phyloP scores from a whole-genome alignment of 1,139 yeast species.

The Cylindricascospora bacillispora region DNA sequence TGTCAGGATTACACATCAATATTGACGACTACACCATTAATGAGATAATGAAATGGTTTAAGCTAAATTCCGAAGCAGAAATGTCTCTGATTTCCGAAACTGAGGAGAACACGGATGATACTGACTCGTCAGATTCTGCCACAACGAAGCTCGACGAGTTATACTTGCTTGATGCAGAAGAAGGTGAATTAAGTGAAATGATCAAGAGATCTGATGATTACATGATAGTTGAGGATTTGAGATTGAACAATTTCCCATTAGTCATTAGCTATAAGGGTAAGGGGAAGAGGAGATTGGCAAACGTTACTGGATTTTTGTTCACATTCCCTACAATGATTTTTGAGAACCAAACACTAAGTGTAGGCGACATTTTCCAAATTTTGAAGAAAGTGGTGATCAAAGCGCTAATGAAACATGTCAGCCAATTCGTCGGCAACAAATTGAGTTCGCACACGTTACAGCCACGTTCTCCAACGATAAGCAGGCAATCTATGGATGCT shows the following conservation, averaged over 20 bases:
- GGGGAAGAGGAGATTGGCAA: conserved; percentile 45
- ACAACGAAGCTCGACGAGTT: conserved; percentile 5
- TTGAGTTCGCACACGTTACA: conserved; percentile 21
- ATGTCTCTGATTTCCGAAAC: conserved; percentile 11
- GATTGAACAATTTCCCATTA: conserved; percentile 35
- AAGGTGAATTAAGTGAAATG: conserved; percentile 43
- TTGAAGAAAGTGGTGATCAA: conserved; percentile 40
- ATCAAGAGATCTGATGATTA: conserved; percentile 44
- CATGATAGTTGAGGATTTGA: conserved; percentile 40
- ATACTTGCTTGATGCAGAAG: conserved; percentile 10
- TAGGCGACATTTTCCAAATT: conserved; percentile 40
- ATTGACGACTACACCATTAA: conserved; percentile 51
- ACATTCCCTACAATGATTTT: conserved; percentile 42
- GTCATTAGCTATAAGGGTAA: conserved; percentile 47
- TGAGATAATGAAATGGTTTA: conserved; percentile 42
- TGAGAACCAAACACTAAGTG: conserved; percentile 37
- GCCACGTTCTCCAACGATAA: too few species aligned
- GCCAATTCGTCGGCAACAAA: conserved; percentile 46
- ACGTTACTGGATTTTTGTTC: conserved; percentile 47
- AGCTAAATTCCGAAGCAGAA: conserved; percentile 31
- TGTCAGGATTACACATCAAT: conserved; percentile 44
- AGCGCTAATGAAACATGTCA: conserved; percentile 44
- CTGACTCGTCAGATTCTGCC: conserved; percentile 1
- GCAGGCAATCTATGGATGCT: too few species aligned
- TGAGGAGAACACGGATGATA: conserved; percentile 4